Conservation (phyloP, 129 eudicot genomes). For the Logfia minima region DNA sequence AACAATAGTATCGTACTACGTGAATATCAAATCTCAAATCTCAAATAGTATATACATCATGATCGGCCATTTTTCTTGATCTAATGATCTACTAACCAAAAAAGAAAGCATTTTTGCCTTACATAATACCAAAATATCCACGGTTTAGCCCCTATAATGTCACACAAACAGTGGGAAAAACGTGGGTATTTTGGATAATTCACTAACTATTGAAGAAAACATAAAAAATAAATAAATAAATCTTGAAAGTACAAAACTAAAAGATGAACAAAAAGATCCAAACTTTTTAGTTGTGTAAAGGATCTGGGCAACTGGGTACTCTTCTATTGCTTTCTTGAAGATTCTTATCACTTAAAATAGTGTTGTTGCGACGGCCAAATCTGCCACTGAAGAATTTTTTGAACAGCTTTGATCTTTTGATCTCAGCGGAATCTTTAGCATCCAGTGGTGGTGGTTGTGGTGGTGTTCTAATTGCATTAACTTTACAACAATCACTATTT, state of each 20-base stretch:
- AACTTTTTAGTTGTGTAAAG: constrained; percentile 71
- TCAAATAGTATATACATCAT: constrained; percentile 49
- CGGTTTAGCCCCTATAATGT: constrained; percentile 58
- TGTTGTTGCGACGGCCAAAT: constrained; percentile 30
- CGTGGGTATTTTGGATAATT: constrained; percentile 84
- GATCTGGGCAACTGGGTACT: constrained; percentile 96
- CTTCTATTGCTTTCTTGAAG: constrained; percentile 59
- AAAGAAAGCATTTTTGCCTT: constrained; percentile 27
- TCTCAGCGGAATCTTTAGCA: constrained; percentile 27
- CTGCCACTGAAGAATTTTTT: constrained; percentile 49
- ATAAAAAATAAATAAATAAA: background rate
- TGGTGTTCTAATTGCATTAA: constrained; percentile 50
- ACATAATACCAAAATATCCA: constrained; percentile 79
- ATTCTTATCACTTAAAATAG: constrained; percentile 6
- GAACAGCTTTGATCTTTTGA: constrained; percentile 40
- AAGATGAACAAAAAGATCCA: constrained; percentile 13
- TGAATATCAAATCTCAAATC: constrained; percentile 35
- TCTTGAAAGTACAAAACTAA: constrained; percentile 13
- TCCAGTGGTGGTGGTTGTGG: background rate
- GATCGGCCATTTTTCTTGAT: constrained; percentile 44
- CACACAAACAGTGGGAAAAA: constrained; percentile 47
- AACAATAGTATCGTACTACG: constrained; percentile 41
- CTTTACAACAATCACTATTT: constrained; percentile 32
- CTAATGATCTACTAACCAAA: constrained; percentile 37
- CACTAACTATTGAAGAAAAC: constrained; percentile 5